Percentiles rank a stretch among this genome's conserved stretches.
Conservation (phyloP, 2,329 filamentous ascomycete genomes). For the Tympanopsis confertula region DNA sequence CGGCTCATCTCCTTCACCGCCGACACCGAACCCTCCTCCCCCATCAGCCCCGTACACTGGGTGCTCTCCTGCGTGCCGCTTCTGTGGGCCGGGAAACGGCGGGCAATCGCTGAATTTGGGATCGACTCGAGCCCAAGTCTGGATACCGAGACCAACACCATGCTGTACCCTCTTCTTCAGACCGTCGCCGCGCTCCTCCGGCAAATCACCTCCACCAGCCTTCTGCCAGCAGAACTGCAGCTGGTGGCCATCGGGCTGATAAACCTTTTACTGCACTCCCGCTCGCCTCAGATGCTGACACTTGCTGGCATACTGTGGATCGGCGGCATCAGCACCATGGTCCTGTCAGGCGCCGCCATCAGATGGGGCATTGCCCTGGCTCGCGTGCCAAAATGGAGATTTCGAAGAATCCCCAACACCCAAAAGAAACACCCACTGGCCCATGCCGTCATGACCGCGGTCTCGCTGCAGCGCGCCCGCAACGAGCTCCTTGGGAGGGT, state of each 20-base stretch:
- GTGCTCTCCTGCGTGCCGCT: background rate
- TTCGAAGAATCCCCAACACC: background rate
- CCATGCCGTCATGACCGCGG: background rate
- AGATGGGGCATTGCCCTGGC: background rate
- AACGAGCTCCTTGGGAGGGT: background rate
- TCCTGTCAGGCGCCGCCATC: background rate
- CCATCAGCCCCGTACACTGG: background rate
- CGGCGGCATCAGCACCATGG: background rate
- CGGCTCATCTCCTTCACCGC: background rate
- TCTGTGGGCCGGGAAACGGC: background rate
- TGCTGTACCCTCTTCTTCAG: background rate
- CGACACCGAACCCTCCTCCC: background rate
- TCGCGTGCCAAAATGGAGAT: background rate
- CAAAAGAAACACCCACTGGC: background rate
- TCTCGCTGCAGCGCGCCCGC: background rate
- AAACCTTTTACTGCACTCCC: background rate
- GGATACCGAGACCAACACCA: background rate
- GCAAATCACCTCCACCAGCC: background rate
- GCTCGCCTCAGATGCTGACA: background rate
- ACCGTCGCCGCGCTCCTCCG: background rate
- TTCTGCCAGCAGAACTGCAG: background rate
- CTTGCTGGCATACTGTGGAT: background rate
- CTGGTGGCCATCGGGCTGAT: background rate
- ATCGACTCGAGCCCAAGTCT: too few relatives aligned
- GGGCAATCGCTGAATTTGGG: background rate